Percentiles rank a stretch among this genome's conserved stretches.
Conservation (phyloP, 768 basidiomycete species). For the Lyophyllum shimeji region DNA sequence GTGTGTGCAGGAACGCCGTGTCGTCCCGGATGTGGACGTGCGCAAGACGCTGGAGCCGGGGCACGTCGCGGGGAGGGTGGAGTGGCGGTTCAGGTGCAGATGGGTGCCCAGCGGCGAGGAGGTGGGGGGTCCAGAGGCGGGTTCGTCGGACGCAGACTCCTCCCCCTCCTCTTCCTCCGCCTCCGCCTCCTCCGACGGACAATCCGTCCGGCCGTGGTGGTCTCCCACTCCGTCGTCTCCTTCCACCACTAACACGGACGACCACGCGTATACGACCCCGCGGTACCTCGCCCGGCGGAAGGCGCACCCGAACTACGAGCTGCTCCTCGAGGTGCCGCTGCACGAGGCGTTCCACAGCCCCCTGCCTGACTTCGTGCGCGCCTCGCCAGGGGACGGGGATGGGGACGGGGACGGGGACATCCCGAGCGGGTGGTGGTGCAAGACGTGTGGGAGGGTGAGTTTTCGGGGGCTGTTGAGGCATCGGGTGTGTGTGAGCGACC, state of each 20-base stretch:
- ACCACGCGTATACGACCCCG: conserved; percentile 19
- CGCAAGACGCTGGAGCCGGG: not conserved
- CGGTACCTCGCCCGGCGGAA: conserved; percentile 19
- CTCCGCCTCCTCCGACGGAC: not conserved
- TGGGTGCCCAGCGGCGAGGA: conserved; percentile 56
- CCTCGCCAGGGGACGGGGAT: conserved; percentile 23
- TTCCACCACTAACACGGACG: not conserved
- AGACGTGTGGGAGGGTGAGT: conserved; percentile 47
- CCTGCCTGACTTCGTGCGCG: conserved; percentile 25
- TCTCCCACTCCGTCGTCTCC: conserved; percentile 3
- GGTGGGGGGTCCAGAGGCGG: no score
- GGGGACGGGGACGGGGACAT: conserved; percentile 35
- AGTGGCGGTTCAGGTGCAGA: conserved; percentile 45
- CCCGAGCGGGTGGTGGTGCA: conserved; percentile 50
- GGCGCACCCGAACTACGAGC: conserved; percentile 18
- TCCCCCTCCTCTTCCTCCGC: not conserved
- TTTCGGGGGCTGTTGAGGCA: conserved; percentile 45
- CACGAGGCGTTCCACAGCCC: conserved; percentile 8
- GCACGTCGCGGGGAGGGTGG: conserved; percentile 29
- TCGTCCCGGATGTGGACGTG: not conserved
- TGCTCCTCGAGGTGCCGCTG: not conserved
- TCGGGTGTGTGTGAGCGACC: conserved; percentile 40
- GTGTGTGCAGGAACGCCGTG: not conserved
- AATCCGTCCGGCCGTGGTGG: conserved; percentile 26
- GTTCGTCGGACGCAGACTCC: not conserved